Base-by-base conservation (phyloP, 2,329 filamentous ascomycete species). In the Graphium sp. region DNA sequence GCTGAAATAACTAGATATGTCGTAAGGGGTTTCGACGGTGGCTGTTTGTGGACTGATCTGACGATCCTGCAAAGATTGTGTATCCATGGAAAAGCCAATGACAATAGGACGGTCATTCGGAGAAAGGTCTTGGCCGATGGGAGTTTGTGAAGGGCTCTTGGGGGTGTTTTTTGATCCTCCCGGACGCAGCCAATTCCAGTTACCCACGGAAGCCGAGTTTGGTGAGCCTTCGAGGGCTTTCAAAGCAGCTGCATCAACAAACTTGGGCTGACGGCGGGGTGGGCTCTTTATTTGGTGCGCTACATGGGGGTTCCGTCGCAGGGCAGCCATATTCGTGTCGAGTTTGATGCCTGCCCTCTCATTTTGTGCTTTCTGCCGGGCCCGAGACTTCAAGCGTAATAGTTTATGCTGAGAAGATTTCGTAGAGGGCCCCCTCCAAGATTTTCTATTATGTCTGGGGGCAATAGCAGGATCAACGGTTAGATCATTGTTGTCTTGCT, bases 101-200 rank as follows among this genome's bases (percentile, higher is more conserved):
- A 77, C 62, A 34, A 83, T 83, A 2, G 73, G 73, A n/a, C 70
- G 60, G 39, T 77, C 71, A 33, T 64, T 66, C 1, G 77, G 76
- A 10, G 76, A 80, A 4, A 80, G 56, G 35, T 71, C 68, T 8
- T 46, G 44, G 15, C 43, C 30, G 35, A 40, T 36, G 34, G 42
- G 10, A 45, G 43, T 7, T 47, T 39, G 4, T 41, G 40, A 10
- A 41, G 37, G 9, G 42, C 38, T 10, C 36, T 38, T 11, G 42
- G 45, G 22, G 37, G 46, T 45, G 21, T 39, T 50, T 21, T 41
- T 41, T 7, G 37, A 39, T 24, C 48, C 49, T 35, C 49, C 55
- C 35, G 47, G 56, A 41, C 53, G 63, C 24, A 68, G 45, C 66
- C 66, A 71, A 36, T 61, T 61, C 52, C 66, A 68, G 36, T 57